These are phyloP conservation scores for Colletotrichum truncatum DNA, from an alignment of 2,329 filamentous ascomycete genomes.

Conservation along the genomic window DNA sequence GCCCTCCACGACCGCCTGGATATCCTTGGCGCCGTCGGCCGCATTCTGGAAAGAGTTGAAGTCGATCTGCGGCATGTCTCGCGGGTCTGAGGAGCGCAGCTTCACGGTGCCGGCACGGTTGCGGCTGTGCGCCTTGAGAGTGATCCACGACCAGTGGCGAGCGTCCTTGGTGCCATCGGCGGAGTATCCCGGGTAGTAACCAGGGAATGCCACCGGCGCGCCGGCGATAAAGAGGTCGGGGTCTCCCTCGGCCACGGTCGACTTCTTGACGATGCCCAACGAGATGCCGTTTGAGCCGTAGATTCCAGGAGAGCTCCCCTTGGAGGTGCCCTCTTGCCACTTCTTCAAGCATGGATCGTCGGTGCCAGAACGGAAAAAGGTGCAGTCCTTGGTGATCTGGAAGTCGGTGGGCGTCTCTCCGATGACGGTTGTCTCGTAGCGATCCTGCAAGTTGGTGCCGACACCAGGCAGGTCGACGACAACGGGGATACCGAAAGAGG, in stretches of 20 bases:
- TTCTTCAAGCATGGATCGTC: conserved; percentile 44
- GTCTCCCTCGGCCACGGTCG: conserved; percentile 37
- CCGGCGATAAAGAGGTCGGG: conserved; percentile 42
- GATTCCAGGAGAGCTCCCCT: conserved; percentile 34
- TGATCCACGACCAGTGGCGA: conserved; percentile 49
- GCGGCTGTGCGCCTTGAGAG: conserved; percentile 67
- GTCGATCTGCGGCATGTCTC: conserved; percentile 66
- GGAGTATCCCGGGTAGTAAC: conserved; percentile 40
- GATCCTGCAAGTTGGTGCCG: conserved; percentile 58
- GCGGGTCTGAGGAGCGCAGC: conserved; percentile 65
- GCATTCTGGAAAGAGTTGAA: conserved; percentile 61
- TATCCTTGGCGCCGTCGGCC: conserved; percentile 43
- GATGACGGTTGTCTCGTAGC: conserved; percentile 37
- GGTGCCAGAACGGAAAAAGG: conserved; percentile 35
- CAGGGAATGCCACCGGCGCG: conserved; percentile 37
- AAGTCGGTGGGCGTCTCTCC: conserved; percentile 38
- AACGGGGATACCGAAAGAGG: conserved; percentile 55
- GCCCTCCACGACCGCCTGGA: conserved; percentile 58
- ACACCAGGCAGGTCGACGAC: conserved; percentile 69
- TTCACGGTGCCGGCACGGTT: conserved; percentile 66
- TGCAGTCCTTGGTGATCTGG: conserved; percentile 37
- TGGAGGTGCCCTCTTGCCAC: conserved; percentile 37
- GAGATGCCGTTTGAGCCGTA: conserved; percentile 46
- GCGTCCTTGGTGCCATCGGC: conserved; percentile 38
- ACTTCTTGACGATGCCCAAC: conserved; percentile 41